Evolutionary conservation across 164 flowering plant genomes (phyloP).

Genomic region (Cinnamomum chago): DNA sequence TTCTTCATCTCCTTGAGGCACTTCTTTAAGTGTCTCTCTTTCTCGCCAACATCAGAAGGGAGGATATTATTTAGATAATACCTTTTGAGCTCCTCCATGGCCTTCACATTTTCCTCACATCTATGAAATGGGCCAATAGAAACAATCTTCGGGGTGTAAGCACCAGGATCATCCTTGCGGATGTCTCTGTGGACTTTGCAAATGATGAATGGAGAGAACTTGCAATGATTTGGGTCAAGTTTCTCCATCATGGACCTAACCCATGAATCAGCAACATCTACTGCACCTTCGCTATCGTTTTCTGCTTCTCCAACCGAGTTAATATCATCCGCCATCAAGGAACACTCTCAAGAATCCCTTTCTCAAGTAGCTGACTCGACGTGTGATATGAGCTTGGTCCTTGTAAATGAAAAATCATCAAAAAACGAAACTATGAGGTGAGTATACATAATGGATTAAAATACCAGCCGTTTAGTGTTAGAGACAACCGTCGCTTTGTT

Average conservation of each 20-base stretch:
- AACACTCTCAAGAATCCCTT: neutral
- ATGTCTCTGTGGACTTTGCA: constrained; percentile 11
- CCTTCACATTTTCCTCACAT: neutral
- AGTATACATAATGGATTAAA: too few relatives aligned
- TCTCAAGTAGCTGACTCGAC: too few relatives aligned
- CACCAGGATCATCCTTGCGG: constrained; percentile 1
- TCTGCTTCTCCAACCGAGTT: neutral
- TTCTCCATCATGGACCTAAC: neutral
- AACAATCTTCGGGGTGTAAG: constrained; percentile 12
- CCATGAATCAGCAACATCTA: neutral
- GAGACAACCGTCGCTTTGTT: too few relatives aligned
- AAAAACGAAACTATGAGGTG: too few relatives aligned
- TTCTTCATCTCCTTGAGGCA: neutral
- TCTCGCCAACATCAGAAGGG: neutral
- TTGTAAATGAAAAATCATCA: too few relatives aligned
- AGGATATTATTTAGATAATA: neutral
- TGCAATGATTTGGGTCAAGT: neutral
- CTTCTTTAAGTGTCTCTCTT: neutral
- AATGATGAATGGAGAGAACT: constrained; percentile 1
- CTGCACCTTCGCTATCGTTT: neutral
- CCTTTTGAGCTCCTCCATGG: constrained; percentile 19
- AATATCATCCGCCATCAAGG: neutral
- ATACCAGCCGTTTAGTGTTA: too few relatives aligned
- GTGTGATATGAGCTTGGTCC: too few relatives aligned
- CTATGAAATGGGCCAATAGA: constrained; percentile 25